Base-by-base conservation (phyloP, 2,329 filamentous ascomycete species). In the Talaromyces pinophilus region DNA sequence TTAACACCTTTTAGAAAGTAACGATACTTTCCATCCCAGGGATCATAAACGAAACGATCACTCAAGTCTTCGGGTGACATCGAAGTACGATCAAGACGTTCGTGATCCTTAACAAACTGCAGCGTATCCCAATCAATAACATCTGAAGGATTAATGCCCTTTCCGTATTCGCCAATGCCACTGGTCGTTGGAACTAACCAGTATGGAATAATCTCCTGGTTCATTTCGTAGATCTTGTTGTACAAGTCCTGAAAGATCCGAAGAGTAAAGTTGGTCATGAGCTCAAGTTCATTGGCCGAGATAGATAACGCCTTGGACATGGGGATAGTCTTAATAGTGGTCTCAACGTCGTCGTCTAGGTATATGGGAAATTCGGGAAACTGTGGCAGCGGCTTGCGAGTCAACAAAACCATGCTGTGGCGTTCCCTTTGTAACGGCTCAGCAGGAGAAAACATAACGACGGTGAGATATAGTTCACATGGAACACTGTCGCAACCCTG, bases 221-320 rank as follows among this genome's bases (percentile, higher is more conserved):
- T 82, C 0, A 86, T 81, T 59, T 91, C 87, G 72, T 92, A 99
- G 2, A 84, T 83, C 76, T 99, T 99, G 77, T 93, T 94, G 80
- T 97, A 98, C 0, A 97, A 82, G 71, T 98, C 92, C 17, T 86
- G 81, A 76, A 96, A 97, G 0, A 96, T 78, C 4, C 85, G 84
- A 48, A 96, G 79, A 0, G 92, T 97, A 74, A 95, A 96, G 0
- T 76, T 78, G 0, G 87, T 88, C n/a, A 98, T 75, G 1, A 81
- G 75, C 0, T 84, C 77, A 0, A 92, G 69, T 0, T 80, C 71
- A 0, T 79, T 76, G 0, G 87, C 69, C 7, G 70, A 70, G 13
- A 78, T 55, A 17, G 64, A 22, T 0, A 77, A 70, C 0, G 82
- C 72, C 0, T 68, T 71, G 0, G 72, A 62, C 1, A 90, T 69